phyloP scores from a whole-genome alignment of 805 yeast genomes.

The Spathaspora gorwiae region DNA sequence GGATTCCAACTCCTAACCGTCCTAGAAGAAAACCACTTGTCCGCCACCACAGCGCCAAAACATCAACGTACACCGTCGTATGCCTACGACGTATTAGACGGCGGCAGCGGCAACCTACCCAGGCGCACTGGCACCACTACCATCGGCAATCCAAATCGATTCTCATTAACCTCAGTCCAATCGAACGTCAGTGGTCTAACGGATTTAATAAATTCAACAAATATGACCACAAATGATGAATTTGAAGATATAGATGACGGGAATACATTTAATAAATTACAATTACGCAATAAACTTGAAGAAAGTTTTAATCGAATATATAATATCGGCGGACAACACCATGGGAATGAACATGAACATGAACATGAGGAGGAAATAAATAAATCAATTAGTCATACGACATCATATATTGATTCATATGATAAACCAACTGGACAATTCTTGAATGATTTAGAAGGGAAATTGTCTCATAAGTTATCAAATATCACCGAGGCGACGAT shows the following conservation, averaged over 20 bases:
- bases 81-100: not conserved
- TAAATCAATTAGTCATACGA: not conserved
- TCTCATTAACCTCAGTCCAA: slow-evolving; percentile 47
- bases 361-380: not conserved
- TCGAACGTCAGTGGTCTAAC: slow-evolving; percentile 46
- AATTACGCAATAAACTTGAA: slow-evolving; percentile 30
- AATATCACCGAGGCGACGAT: not conserved
- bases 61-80: not conserved
- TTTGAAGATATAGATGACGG: slow-evolving; percentile 11
- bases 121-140: not conserved
- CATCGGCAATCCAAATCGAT: slow-evolving; percentile 37
- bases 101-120: not conserved
- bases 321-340: slow-evolving; percentile 26
- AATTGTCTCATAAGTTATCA: not conserved
- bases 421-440: not conserved
- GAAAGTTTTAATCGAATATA: slow-evolving; percentile 36
- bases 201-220: slow-evolving; percentile 45
- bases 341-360: slow-evolving; percentile 12
- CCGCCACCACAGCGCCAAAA: not conserved
- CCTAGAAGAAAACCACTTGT: slow-evolving; percentile 20
- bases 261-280: slow-evolving; percentile 19
- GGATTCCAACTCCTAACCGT: slow-evolving; percentile 39
- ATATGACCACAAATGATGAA: slow-evolving; percentile 33
- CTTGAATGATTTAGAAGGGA: slow-evolving; percentile 1
- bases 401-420: too few relatives aligned